phyloP scores from a whole-genome alignment of 1,284 basidiomycete species.

The Coniferiporia sulphurascens region DNA sequence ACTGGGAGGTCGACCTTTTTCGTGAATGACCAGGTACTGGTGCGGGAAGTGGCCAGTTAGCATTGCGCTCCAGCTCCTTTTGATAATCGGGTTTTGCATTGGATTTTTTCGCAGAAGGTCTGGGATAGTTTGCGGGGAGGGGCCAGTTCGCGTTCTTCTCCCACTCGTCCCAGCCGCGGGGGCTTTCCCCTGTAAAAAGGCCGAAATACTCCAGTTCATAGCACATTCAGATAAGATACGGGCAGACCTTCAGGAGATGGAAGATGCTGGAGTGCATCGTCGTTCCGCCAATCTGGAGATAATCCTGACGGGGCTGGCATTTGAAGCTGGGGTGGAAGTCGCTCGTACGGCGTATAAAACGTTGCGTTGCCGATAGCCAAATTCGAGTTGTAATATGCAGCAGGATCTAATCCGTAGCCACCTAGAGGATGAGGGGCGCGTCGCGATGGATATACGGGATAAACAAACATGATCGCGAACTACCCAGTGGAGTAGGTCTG shows the following conservation, averaged over 20 bases:
- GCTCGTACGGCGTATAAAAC: neutral
- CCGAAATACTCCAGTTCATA: neutral
- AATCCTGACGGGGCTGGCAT: neutral
- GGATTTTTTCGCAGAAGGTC: neutral
- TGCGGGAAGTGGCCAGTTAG: conserved; percentile 6
- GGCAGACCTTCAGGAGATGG: neutral
- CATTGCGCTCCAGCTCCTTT: neutral
- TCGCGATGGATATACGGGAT: neutral
- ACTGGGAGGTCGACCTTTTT: conserved; percentile 3
- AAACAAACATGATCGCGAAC: neutral
- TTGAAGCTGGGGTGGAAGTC: neutral
- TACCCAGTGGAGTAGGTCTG: neutral
- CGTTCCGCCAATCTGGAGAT: neutral
- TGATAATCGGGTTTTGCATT: neutral
- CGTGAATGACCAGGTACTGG: neutral
- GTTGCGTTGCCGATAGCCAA: neutral
- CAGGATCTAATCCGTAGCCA: neutral
- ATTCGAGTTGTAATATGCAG: neutral
- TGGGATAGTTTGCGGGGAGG: conserved; percentile 2
- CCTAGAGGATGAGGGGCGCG: neutral
- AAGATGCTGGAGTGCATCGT: neutral
- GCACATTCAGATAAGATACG: too few relatives aligned
- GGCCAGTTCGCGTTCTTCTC: conserved; percentile 11
- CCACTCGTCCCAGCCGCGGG: conserved; percentile 11
- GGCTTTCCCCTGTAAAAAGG: neutral